Percentiles rank a stretch among this genome's conserved stretches.
phyloP scores from a whole-genome alignment of 1,284 basidiomycete genomes.

The Cystobasidium slooffiae region DNA sequence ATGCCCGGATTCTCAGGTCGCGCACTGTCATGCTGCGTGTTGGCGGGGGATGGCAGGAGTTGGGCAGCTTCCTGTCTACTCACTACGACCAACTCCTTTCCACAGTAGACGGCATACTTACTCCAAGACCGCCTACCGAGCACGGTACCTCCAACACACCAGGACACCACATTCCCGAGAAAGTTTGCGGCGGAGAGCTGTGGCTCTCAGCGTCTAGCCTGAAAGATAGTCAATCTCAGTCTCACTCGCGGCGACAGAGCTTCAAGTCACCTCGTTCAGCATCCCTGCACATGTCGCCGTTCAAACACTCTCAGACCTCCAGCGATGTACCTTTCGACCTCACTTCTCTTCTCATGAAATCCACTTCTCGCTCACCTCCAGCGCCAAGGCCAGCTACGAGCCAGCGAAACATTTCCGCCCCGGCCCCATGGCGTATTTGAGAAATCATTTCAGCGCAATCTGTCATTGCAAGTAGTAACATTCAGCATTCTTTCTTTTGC shows the following conservation, averaged over 20 bases:
- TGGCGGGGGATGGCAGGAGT: constrained; percentile 75
- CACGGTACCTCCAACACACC: background rate
- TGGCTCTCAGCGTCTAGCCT: background rate
- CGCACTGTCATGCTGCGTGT: constrained; percentile 88
- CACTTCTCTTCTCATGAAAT: constrained; percentile 37
- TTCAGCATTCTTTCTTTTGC: too few species aligned
- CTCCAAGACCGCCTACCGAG: background rate
- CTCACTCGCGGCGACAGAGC: background rate
- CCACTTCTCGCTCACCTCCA: constrained; percentile 30
- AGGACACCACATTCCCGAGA: background rate
- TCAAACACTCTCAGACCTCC: background rate
- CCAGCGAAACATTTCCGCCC: background rate
- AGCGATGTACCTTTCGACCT: constrained; percentile 22
- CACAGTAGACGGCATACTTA: background rate
- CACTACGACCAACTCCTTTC: constrained; percentile 79
- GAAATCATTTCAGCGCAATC: background rate
- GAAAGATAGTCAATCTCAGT: background rate
- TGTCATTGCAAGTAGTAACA: too few species aligned
- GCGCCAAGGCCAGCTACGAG: background rate
- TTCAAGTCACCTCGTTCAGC: background rate
- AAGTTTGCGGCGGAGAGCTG: background rate
- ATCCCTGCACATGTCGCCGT: background rate
- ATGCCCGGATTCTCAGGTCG: constrained; percentile 87
- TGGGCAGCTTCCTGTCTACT: constrained; percentile 79
- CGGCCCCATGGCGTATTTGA: constrained; percentile 28